Evolutionary conservation across 176 grass and related monocot genomes (phyloP).

Genomic region (Guadua angustifolia): DNA sequence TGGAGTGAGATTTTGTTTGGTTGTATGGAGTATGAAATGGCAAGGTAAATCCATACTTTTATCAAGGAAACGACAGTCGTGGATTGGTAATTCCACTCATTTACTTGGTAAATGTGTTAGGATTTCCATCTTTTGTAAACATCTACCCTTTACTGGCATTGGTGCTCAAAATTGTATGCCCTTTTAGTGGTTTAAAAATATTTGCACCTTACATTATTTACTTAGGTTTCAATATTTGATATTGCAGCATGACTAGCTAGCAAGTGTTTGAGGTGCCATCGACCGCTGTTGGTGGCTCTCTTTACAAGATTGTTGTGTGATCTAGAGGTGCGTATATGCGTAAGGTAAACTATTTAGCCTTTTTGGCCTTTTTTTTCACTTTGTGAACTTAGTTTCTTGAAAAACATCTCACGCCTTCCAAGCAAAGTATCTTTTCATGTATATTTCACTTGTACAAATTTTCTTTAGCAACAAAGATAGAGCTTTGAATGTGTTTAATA

Average conservation of each 20-base stretch:
- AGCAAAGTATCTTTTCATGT: not conserved
- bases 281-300: slow-evolving; percentile 73
- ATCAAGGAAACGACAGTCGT: no score
- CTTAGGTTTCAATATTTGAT: slow-evolving; percentile 40
- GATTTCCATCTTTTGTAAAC: no score
- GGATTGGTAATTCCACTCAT: no score
- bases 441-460: no score
- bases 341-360: slow-evolving; percentile 60
- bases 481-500: no score
- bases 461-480: no score
- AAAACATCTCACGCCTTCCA: slow-evolving; percentile 7
- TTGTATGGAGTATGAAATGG: no score
- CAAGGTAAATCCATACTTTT: no score
- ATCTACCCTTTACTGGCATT: not conserved
- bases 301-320: slow-evolving; percentile 76
- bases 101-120: no score
- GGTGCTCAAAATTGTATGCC: not conserved
- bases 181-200: not conserved
- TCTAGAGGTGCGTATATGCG: slow-evolving; percentile 75
- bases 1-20: no score
- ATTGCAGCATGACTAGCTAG: slow-evolving; percentile 80
- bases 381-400: not conserved
- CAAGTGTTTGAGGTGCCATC: slow-evolving; percentile 85
- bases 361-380: slow-evolving; percentile 22
- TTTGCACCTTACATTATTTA: slow-evolving; percentile 38